phyloP scores from a whole-genome alignment of 495 filamentous ascomycete species.

The Penicillium cosmopolitanum region DNA sequence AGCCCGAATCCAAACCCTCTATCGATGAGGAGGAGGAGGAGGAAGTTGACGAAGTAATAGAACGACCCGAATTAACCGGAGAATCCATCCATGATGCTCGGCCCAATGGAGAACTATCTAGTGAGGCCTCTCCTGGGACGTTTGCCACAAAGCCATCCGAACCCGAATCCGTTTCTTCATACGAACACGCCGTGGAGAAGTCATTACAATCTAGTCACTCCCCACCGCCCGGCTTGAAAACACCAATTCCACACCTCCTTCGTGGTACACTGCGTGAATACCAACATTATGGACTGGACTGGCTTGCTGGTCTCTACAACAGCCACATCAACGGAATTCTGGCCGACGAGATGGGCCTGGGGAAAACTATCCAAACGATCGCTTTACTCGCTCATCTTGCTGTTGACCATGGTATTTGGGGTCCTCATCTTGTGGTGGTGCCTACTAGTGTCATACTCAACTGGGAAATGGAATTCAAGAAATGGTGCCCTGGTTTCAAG shows the following conservation, averaged over 20 bases:
- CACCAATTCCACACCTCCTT: conserved; percentile 83
- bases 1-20: conserved; percentile 12
- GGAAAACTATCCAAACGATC: conserved; percentile 99
- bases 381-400: conserved; percentile 92
- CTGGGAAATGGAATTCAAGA: conserved; percentile 99
- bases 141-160: conserved; percentile 73
- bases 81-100: conserved; percentile 23
- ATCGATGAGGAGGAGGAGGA: conserved; percentile 3
- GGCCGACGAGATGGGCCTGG: conserved; percentile 99
- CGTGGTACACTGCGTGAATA: conserved; percentile 94
- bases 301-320: conserved; percentile 91
- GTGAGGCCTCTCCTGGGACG: conserved; percentile 58
- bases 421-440: conserved; percentile 93
- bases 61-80: conserved; percentile 19
- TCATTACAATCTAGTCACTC: conserved; percentile 35
- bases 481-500: conserved; percentile 98
- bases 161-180: conserved; percentile 65
- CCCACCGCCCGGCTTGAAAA: conserved; percentile 56
- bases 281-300: conserved; percentile 94
- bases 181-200: conserved; percentile 48
- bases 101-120: conserved; percentile 42
- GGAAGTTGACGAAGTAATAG: conserved; percentile 7
- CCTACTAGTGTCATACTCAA: conserved; percentile 99
- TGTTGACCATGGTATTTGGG: conserved; percentile 90
- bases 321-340: conserved; percentile 95